These are phyloP conservation scores for Vitis hybrid DNA, from an alignment of 177 flowering plant genomes.

Conservation along the genomic window DNA sequence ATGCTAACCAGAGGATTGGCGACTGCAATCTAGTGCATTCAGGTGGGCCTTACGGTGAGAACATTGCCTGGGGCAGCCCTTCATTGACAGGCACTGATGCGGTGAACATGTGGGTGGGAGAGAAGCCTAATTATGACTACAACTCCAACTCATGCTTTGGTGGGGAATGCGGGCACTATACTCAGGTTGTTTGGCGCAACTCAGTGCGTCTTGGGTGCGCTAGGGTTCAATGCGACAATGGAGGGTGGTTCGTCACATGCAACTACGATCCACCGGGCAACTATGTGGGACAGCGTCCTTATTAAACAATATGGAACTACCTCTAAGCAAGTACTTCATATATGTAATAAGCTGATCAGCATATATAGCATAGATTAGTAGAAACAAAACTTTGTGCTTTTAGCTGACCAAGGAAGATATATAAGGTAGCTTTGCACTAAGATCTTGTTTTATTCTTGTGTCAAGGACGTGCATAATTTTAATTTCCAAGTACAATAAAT, in stretches of 20 bases:
- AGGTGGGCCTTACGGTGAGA: slow-evolving; percentile 41
- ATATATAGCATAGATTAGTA: too few relatives aligned
- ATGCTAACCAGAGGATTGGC: slow-evolving; percentile 6
- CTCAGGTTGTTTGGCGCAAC: slow-evolving; percentile 15
- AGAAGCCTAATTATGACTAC: slow-evolving; percentile 31
- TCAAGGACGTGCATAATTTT: too few relatives aligned
- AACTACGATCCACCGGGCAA: slow-evolving; percentile 21
- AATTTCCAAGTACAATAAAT: too few relatives aligned
- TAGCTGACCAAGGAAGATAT: too few relatives aligned
- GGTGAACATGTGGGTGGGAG: slow-evolving; percentile 38
- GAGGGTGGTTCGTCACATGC: slow-evolving; percentile 4
- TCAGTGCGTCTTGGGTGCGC: slow-evolving; percentile 23
- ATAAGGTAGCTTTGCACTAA: too few relatives aligned
- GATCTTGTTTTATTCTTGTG: too few relatives aligned
- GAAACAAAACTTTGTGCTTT: too few relatives aligned
- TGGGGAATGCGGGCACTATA: slow-evolving; percentile 1
- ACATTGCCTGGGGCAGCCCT: slow-evolving; percentile 37
- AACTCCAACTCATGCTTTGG: slow-evolving; percentile 21
- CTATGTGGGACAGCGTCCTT: slow-evolving; percentile 2
- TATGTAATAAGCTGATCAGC: too few relatives aligned
- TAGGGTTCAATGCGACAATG: neutral
- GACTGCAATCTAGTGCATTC: slow-evolving; percentile 41
- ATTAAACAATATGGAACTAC: neutral
- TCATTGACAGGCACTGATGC: slow-evolving; percentile 29
- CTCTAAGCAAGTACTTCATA: too few relatives aligned